A percentile compares a stretch with the other conserved stretches of the same genome.
phyloP scores from a whole-genome alignment of 306 rosid species.

The Hippophae tibetana region DNA sequence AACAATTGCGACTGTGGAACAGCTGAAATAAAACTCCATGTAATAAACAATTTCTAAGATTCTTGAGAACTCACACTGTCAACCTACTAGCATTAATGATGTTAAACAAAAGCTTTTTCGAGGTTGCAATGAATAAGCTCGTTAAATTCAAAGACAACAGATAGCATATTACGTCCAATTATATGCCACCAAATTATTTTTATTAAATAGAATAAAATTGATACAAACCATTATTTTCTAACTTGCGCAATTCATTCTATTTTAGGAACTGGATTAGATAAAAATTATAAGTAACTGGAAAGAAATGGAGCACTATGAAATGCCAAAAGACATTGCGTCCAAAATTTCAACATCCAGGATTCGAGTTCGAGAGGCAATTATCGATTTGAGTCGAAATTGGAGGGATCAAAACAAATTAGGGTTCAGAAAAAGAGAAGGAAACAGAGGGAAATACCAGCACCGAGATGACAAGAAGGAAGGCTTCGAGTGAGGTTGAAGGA shows the following conservation, averaged over 20 bases:
- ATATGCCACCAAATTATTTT: too few species aligned
- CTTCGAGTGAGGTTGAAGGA: constrained; percentile 36
- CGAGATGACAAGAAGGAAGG: constrained; percentile 32
- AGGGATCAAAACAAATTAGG: constrained; percentile 11
- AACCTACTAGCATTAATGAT: neutral
- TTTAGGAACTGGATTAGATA: too few species aligned
- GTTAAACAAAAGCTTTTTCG: too few species aligned
- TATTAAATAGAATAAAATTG: too few species aligned
- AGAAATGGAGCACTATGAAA: neutral
- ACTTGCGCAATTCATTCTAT: too few species aligned
- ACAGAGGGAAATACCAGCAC: constrained; percentile 28
- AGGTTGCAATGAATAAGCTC: too few species aligned
- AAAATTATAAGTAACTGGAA: neutral
- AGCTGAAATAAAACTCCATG: constrained; percentile 36
- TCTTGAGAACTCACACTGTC: neutral
- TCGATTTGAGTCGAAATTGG: neutral
- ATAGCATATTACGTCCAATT: too few species aligned
- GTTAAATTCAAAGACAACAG: too few species aligned
- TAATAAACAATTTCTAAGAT: constrained; percentile 7
- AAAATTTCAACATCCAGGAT: neutral
- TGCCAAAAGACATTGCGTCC: neutral
- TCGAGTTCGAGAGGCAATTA: neutral
- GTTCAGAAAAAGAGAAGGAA: neutral
- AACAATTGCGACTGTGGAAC: constrained; percentile 34
- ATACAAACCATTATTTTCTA: too few species aligned